Percentiles rank a stretch among this genome's conserved stretches.
Evolutionary conservation across 768 basidiomycete species (phyloP).

Genomic region (Paxillus involutus): DNA sequence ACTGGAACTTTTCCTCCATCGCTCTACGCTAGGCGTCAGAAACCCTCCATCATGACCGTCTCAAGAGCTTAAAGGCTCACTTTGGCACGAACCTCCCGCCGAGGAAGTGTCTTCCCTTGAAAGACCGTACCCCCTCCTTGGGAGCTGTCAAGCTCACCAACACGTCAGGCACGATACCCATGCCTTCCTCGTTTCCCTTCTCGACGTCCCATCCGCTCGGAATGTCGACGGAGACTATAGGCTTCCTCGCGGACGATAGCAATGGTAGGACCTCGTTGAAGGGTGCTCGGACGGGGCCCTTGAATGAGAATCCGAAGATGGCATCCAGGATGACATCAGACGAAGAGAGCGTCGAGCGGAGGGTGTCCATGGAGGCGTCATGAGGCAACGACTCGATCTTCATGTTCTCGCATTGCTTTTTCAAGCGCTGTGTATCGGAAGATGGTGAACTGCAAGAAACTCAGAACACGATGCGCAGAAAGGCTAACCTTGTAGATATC

Average conservation of each 20-base stretch:
- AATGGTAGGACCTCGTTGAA: slow-evolving; percentile 77
- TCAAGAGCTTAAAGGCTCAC: slow-evolving; percentile 43
- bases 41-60: not conserved
- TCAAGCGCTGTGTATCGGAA: slow-evolving; percentile 57
- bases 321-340: slow-evolving; percentile 91
- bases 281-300: slow-evolving; percentile 84
- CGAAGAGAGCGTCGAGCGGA: slow-evolving; percentile 50
- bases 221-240: slow-evolving; percentile 94
- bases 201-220: slow-evolving; percentile 98
- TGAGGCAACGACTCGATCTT: slow-evolving; percentile 69
- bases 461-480: not conserved
- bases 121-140: slow-evolving; percentile 79
- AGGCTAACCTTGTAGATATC: slow-evolving; percentile 79
- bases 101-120: slow-evolving; percentile 84
- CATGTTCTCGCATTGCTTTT: slow-evolving; percentile 88
- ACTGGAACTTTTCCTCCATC: slow-evolving; percentile 68
- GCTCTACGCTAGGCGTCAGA: slow-evolving; percentile 41
- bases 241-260: slow-evolving; percentile 60
- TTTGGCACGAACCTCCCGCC: slow-evolving; percentile 92
- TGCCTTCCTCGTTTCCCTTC: slow-evolving; percentile 54
- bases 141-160: slow-evolving; percentile 93
- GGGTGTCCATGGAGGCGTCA: slow-evolving; percentile 43
- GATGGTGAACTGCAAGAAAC: not conserved
- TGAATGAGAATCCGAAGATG: slow-evolving; percentile 98
- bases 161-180: slow-evolving; percentile 71